These are phyloP conservation scores for Diplodia mutila DNA, from an alignment of 2,329 filamentous ascomycete genomes.

Conservation along the genomic window DNA sequence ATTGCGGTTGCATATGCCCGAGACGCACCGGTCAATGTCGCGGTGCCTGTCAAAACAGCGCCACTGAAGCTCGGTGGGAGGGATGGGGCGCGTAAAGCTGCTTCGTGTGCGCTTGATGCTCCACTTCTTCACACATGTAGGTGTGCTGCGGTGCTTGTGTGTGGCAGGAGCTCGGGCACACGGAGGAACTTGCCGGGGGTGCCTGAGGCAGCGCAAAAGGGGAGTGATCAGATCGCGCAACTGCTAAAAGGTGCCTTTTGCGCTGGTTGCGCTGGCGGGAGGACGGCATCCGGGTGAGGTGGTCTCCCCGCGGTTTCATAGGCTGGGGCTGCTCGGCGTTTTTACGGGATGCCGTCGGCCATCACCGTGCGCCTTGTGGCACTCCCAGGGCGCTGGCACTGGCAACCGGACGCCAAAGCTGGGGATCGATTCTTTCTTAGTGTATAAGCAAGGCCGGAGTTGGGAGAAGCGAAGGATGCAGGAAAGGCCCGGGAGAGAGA, in stretches of 20 bases:
- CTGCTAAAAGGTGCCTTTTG: too few species aligned
- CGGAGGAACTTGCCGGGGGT: constrained; percentile 6
- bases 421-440: background rate
- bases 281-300: background rate
- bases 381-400: background rate
- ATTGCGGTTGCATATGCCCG: constrained; percentile 1
- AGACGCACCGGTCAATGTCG: constrained; percentile 7
- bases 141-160: constrained; percentile 9
- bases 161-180: background rate
- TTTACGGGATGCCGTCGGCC: background rate
- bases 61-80: background rate
- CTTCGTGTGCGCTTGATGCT: background rate
- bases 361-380: background rate
- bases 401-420: background rate
- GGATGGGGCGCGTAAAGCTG: constrained; percentile 17
- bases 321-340: background rate
- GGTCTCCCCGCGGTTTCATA: background rate
- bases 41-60: background rate
- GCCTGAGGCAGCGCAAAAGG: background rate
- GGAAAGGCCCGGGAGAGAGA: background rate
- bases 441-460: background rate
- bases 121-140: constrained; percentile 17
- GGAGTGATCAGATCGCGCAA: too few species aligned
- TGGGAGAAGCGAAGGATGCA: background rate
- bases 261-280: background rate